Base-by-base conservation (phyloP, 768 basidiomycete genomes). In the Podaxis sp. region DNA sequence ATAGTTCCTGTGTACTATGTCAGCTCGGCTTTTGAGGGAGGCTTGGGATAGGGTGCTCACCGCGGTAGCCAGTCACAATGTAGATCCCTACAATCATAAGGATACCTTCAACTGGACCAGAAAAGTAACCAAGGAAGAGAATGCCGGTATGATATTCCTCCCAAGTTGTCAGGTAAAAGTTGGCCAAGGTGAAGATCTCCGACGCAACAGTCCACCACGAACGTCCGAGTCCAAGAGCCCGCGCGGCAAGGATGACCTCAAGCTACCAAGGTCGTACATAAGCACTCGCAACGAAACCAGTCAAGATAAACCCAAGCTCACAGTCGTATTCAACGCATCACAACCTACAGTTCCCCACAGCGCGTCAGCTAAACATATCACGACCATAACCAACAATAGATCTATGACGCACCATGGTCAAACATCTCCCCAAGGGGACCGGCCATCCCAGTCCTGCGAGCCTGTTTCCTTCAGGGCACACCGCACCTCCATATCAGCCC, bases 131-230 rank as follows among this genome's bases (percentile, higher is more conserved):
- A 17, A 99, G 88, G 79, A 88, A 99, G 15, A 99, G 79, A 66
- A 91, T 67, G 81, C 91, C 91, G 1, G 96, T 98, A 68, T 98
- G 91, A 69, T 91, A 94, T 74, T 96, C 84, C 73, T 82, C 89
- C 89, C 90, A 92, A 15, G 90, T 93, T 3, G 89, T 89, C 20
- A 91, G 78, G 73, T 92, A 92, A 69, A 93, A 93, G 72, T 89
- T 91, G 64, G 86, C 87, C 44, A 90, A 75, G 0, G 88, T 87
- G 0, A 87, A 88, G 11, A 88, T 80, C 72, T 96, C 93, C 0
- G 90, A 90, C 0, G 90, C 85, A 37, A 99, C 89, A 0, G 95
- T 98, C 96, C 95, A 99, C 95, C 97, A 99, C 0, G 93, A 95
- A 20, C 95, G 82, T 12, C 93, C 94, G 22, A 98, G 81, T 68